Evolutionary conservation across 1,284 basidiomycete genomes (phyloP).

Genomic region (Anthracocystis setariae): DNA sequence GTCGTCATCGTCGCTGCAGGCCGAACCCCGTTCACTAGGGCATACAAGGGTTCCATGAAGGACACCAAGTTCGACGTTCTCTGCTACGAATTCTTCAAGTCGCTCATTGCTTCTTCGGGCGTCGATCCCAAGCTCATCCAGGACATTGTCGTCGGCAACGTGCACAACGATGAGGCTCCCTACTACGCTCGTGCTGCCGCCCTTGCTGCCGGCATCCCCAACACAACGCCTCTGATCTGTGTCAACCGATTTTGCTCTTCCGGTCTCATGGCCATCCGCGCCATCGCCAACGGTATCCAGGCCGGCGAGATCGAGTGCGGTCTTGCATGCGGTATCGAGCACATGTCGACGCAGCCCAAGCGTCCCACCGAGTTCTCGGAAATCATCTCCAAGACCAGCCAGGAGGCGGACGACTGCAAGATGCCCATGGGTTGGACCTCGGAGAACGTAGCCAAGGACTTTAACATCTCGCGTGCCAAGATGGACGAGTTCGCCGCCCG

Average conservation of each 20-base stretch:
- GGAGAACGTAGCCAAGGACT: constrained; percentile 77
- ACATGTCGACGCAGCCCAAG: constrained; percentile 72
- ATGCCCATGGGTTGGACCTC: constrained; percentile 90
- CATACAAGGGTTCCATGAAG: constrained; percentile 82
- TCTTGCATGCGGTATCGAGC: constrained; percentile 83
- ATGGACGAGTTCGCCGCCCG: constrained; percentile 87
- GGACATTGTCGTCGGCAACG: constrained; percentile 78
- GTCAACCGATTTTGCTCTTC: constrained; percentile 71
- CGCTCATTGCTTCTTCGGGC: constrained; percentile 74
- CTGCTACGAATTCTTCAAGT: constrained; percentile 68
- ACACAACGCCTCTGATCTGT: constrained; percentile 78
- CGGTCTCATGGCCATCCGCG: constrained; percentile 84
- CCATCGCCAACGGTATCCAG: constrained; percentile 82
- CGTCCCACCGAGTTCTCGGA: constrained; percentile 42
- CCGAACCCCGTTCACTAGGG: constrained; percentile 79
- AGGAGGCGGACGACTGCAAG: constrained; percentile 60
- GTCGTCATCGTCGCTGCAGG: constrained; percentile 83
- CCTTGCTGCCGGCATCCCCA: constrained; percentile 82
- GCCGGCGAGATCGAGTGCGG: constrained; percentile 85
- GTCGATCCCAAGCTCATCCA: constrained; percentile 78
- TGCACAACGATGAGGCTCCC: constrained; percentile 52
- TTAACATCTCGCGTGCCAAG: constrained; percentile 80
- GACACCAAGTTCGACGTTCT: constrained; percentile 71
- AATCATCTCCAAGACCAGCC: constrained; percentile 39
- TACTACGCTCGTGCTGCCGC: constrained; percentile 72